phyloP scores from a whole-genome alignment of 768 basidiomycete genomes.

The Astraeus odoratus region DNA sequence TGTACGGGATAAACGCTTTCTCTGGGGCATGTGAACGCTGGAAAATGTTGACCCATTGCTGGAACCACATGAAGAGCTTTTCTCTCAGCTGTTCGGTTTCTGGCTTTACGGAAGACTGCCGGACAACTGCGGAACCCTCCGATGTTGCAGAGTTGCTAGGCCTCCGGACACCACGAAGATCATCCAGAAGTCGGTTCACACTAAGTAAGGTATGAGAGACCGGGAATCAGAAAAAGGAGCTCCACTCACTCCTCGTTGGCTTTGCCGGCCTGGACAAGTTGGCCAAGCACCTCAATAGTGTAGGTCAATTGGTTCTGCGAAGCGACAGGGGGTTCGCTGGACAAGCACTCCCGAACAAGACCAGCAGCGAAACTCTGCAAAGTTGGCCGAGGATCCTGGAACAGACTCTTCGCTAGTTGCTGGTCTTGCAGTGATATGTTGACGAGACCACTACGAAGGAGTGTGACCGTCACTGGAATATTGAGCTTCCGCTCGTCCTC shows the following conservation, averaged over 20 bases:
- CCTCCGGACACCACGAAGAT: conserved; percentile 62
- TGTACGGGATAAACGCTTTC: conserved; percentile 92
- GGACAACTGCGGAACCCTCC: conserved; percentile 31
- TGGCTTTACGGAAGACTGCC: conserved; percentile 50
- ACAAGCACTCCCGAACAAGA: conserved; percentile 80
- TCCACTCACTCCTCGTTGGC: conserved; percentile 75
- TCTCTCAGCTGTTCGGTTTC: conserved; percentile 73
- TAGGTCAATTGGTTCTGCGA: conserved; percentile 73
- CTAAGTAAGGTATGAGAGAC: conserved; percentile 31
- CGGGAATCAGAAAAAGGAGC: neutral
- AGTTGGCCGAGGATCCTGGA: conserved; percentile 68
- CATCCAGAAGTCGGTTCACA: conserved; percentile 67
- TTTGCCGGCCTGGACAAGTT: conserved; percentile 66
- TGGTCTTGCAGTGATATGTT: conserved; percentile 75
- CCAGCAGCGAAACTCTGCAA: conserved; percentile 77
- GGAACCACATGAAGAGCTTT: conserved; percentile 74
- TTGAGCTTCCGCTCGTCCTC: conserved; percentile 99
- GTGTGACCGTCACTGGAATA: conserved; percentile 84
- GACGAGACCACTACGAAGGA: conserved; percentile 80
- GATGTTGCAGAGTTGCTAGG: conserved; percentile 33
- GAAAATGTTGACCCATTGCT: conserved; percentile 95
- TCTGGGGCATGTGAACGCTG: conserved; percentile 87
- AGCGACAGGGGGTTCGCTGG: conserved; percentile 73
- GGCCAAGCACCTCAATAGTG: conserved; percentile 74
- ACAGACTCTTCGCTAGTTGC: conserved; percentile 81